Percentiles rank a stretch among this genome's conserved stretches.
phyloP scores from a whole-genome alignment of 768 basidiomycete genomes.

The Auricularia sp. region DNA sequence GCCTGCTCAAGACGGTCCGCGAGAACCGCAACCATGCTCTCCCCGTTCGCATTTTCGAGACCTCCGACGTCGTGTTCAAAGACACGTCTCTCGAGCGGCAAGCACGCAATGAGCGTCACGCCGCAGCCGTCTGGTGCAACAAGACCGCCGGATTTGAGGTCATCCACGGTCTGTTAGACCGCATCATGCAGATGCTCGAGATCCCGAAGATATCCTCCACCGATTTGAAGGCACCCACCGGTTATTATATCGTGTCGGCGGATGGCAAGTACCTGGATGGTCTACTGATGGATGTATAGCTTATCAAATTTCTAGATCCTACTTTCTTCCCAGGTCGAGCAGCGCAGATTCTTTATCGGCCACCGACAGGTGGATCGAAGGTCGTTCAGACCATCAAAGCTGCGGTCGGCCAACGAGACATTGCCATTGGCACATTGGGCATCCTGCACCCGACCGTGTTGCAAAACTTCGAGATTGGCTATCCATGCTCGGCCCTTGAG shows the following conservation, averaged over 20 bases:
- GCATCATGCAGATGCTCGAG: slow-evolving; percentile 93
- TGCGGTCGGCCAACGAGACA: slow-evolving; percentile 35
- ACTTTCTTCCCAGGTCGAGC: slow-evolving; percentile 94
- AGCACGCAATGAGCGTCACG: slow-evolving; percentile 78
- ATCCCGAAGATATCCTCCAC: slow-evolving; percentile 62
- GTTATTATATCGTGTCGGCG: slow-evolving; percentile 88
- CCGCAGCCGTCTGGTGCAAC: slow-evolving; percentile 92
- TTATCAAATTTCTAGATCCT: slow-evolving; percentile 46
- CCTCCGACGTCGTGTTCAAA: slow-evolving; percentile 87
- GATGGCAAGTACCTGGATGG: slow-evolving; percentile 44
- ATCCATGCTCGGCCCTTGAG: slow-evolving; percentile 91
- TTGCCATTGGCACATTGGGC: slow-evolving; percentile 79
- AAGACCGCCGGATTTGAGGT: slow-evolving; percentile 96
- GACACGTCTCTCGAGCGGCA: slow-evolving; percentile 69
- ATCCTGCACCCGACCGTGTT: slow-evolving; percentile 89
- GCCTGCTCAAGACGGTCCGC: slow-evolving; percentile 90
- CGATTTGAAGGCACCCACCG: slow-evolving; percentile 49
- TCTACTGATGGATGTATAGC: neutral
- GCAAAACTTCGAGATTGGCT: slow-evolving; percentile 86
- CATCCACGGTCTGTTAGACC: slow-evolving; percentile 87
- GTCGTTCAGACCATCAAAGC: slow-evolving; percentile 20
- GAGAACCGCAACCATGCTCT: slow-evolving; percentile 92
- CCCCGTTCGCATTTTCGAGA: slow-evolving; percentile 89
- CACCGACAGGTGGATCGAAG: slow-evolving; percentile 23
- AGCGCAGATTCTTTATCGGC: slow-evolving; percentile 83